These are phyloP conservation scores for Neonectria magnoliae DNA, from an alignment of 2,329 filamentous ascomycete genomes.

Conservation along the genomic window DNA sequence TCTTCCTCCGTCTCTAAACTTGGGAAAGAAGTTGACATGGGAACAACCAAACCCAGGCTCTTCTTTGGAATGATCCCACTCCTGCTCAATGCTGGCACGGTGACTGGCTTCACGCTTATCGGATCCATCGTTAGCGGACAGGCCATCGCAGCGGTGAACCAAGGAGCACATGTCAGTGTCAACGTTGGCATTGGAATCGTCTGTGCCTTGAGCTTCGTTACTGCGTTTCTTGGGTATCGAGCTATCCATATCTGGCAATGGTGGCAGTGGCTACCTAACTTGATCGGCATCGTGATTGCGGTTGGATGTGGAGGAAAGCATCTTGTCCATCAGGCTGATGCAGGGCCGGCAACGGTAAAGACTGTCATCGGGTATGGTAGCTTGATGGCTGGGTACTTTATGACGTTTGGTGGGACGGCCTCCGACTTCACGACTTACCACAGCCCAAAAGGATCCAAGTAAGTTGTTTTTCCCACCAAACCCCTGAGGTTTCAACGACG, in stretches of 20 bases:
- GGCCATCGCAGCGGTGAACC: conserved; percentile 59
- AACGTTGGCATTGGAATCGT: conserved; percentile 67
- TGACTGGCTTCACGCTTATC: conserved; percentile 67
- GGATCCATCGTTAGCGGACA: conserved; percentile 67
- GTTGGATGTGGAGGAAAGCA: conserved; percentile 63
- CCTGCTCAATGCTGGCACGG: conserved; percentile 64
- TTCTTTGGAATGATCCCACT: conserved; percentile 63
- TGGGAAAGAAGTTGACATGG: conserved; percentile 18
- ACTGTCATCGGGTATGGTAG: conserved; percentile 57
- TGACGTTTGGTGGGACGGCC: conserved; percentile 64
- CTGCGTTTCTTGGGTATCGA: conserved; percentile 65
- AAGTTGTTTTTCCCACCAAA: neutral
- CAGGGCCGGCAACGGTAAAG: conserved; percentile 49
- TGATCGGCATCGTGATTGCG: conserved; percentile 62
- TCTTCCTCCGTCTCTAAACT: neutral
- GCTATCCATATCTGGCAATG: conserved; percentile 64
- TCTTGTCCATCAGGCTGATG: conserved; percentile 56
- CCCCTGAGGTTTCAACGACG: conserved; percentile 30
- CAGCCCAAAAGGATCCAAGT: conserved; percentile 36
- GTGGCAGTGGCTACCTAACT: conserved; percentile 66
- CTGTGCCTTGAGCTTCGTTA: conserved; percentile 60
- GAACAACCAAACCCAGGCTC: conserved; percentile 42
- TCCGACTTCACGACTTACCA: conserved; percentile 70
- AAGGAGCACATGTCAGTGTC: conserved; percentile 55
- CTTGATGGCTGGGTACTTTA: conserved; percentile 62